phyloP scores from a whole-genome alignment of 2,329 filamentous ascomycete genomes.

The Fusarium chaquense region DNA sequence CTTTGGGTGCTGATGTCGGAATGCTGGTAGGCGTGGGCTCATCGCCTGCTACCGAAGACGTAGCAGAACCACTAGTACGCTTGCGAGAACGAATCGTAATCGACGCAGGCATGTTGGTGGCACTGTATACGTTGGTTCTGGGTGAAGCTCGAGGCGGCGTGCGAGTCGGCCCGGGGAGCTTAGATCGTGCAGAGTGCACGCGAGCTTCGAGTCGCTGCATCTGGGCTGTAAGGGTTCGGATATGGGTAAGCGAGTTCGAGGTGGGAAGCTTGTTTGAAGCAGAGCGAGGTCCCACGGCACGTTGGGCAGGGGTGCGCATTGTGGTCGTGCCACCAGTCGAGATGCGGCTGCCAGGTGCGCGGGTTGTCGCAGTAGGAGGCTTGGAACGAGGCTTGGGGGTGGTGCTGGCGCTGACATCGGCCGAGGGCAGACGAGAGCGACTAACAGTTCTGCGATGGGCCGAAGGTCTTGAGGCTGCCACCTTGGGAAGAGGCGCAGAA shows the following conservation, averaged over 20 bases:
- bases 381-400: constrained; percentile 70
- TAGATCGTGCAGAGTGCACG: constrained; percentile 91
- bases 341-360: constrained; percentile 55
- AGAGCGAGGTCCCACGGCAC: constrained; percentile 68
- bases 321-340: constrained; percentile 61
- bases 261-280: constrained; percentile 64
- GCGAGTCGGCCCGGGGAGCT: constrained; percentile 82
- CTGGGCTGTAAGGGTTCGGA: constrained; percentile 92
- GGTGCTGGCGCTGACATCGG: constrained; percentile 63
- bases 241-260: constrained; percentile 85
- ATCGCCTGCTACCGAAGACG: constrained; percentile 64
- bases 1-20: constrained; percentile 53
- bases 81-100: constrained; percentile 77
- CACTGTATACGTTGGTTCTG: constrained; percentile 61
- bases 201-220: constrained; percentile 97
- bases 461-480: constrained; percentile 53
- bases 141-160: constrained; percentile 88
- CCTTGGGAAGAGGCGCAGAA: constrained; percentile 70
- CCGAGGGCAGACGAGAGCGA: constrained; percentile 63
- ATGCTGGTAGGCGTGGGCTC: constrained; percentile 63
- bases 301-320: constrained; percentile 61
- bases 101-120: constrained; percentile 63
- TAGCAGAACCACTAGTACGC: constrained; percentile 69
- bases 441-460: constrained; percentile 52
- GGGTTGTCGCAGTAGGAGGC: constrained; percentile 53